A percentile compares a stretch with the other conserved stretches of the same genome.
phyloP scores from a whole-genome alignment of 495 filamentous ascomycete genomes.

The Lasiosphaeria hispida region DNA sequence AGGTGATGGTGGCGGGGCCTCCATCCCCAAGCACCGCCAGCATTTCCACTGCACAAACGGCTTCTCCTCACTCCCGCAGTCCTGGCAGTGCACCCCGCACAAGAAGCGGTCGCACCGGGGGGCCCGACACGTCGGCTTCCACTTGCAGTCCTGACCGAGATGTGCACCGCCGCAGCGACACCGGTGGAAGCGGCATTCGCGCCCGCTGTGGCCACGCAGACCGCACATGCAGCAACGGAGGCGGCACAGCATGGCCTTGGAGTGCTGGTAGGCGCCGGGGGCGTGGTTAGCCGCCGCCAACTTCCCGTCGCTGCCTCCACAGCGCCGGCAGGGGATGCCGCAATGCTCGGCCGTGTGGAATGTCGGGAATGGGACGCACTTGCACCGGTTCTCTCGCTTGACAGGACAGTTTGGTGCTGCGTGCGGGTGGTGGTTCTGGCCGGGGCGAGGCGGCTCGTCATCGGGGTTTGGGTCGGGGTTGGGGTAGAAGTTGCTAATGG shows the following conservation, averaged over 20 bases:
- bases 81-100: constrained; percentile 38
- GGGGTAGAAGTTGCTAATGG: too few species aligned
- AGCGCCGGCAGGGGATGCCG: constrained; percentile 32
- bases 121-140: constrained; percentile 36
- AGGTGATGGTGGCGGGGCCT: constrained; percentile 15
- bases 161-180: constrained; percentile 37
- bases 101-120: constrained; percentile 30
- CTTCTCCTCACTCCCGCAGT: constrained; percentile 34
- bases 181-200: constrained; percentile 28
- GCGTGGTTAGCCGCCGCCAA: too few species aligned
- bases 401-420: constrained; percentile 28
- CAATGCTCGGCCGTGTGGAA: constrained; percentile 33
- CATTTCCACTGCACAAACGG: constrained; percentile 35
- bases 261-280: constrained; percentile 27
- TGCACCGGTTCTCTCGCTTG: constrained; percentile 35
- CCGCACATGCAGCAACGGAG: constrained; percentile 44
- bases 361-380: constrained; percentile 38
- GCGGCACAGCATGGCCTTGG: constrained; percentile 36
- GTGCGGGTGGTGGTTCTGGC: constrained; percentile 15
- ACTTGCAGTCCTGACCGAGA: constrained; percentile 40
- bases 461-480: background rate
- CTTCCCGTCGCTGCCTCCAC: constrained; percentile 23
- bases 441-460: background rate
- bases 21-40: constrained; percentile 24
- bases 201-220: constrained; percentile 33